Percentiles rank a stretch among this genome's conserved stretches.
Evolutionary conservation across 202 grass and related monocot species (phyloP).

Genomic region (Brachypodium distachyon): DNA sequence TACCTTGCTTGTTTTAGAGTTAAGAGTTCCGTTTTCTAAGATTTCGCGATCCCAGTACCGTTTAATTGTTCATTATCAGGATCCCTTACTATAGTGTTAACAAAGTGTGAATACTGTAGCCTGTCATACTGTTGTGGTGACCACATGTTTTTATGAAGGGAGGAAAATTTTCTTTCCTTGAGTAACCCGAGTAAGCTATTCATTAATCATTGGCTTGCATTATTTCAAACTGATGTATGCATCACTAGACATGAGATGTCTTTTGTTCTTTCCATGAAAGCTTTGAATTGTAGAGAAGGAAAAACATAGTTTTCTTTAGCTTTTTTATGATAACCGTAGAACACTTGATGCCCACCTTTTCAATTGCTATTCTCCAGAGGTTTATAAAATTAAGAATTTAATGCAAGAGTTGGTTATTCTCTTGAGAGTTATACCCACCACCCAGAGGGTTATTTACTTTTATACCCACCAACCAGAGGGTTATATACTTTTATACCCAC

Average conservation of each 20-base stretch:
- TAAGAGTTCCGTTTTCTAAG: not conserved
- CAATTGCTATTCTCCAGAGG: not conserved
- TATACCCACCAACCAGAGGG: no score
- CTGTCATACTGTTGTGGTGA: not conserved
- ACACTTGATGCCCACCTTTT: not conserved
- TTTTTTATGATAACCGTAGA: not conserved
- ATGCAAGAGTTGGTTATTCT: no score
- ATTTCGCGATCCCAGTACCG: not conserved
- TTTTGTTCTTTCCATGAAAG: not conserved
- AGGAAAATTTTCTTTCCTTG: not conserved
- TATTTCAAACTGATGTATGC: not conserved
- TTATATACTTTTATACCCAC: not conserved
- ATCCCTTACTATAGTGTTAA: not conserved
- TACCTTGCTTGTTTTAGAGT: not conserved
- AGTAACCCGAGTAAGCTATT: not conserved
- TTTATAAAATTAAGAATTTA: no score
- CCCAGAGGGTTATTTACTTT: no score
- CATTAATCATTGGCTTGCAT: not conserved
- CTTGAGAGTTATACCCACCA: no score
- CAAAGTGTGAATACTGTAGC: not conserved
- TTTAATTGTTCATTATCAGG: not conserved
- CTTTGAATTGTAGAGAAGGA: not conserved
- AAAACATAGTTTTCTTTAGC: not conserved
- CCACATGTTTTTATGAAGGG: not conserved
- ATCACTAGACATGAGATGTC: not conserved